Base-by-base conservation (phyloP, 768 basidiomycete genomes). In the Agaricus sinodeliciosus region DNA sequence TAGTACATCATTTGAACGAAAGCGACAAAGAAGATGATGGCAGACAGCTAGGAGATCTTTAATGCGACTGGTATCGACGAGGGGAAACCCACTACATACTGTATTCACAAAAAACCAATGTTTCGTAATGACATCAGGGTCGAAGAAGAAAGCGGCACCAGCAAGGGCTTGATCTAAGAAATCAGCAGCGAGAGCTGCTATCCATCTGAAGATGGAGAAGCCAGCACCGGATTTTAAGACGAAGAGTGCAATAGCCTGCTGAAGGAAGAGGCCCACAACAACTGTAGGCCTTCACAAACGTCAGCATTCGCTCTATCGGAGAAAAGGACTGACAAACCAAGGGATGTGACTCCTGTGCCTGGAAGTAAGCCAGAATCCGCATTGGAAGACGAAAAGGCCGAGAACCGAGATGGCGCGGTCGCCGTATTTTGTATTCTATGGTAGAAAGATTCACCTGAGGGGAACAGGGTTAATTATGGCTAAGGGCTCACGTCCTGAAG, bases 21-120 rank as follows among this genome's bases (percentile, higher is more conserved):
- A 25, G 93, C 91, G 59, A 96, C 80, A 76, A 96, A 96, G 77
- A 95, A 95, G 63, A 96, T 90, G 66, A 95, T 87, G 16, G 85
- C 78, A 9, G 78, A 62, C 37, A 93, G 79, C 80, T 87, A 61
- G 22, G 25, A 36, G 15, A 27, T 13, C 12, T 34, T 35, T 19
- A 43, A 60, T 35, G n/a, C 16, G 3, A n/a, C 15, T 18, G 47
- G 42, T n/a, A 28, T 50, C 43, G 12, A 48, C 19, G 36, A 16
- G 39, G 50, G 7, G 41, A 31, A 35, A 11, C 12, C 55, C 36
- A 36, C 9, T 11, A 67, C 80, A 48, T 60, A 85, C 84, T 48
- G 81, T 84, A 65, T 86, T 87, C 57, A 90, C 84, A 61, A 91
- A 90, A 74, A 92, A 91, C 87, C 87, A 93, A 57, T 84, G 77